Conservation (phyloP, 371 early-diverging fungal species). For the Zopfochytrium polystomum region DNA sequence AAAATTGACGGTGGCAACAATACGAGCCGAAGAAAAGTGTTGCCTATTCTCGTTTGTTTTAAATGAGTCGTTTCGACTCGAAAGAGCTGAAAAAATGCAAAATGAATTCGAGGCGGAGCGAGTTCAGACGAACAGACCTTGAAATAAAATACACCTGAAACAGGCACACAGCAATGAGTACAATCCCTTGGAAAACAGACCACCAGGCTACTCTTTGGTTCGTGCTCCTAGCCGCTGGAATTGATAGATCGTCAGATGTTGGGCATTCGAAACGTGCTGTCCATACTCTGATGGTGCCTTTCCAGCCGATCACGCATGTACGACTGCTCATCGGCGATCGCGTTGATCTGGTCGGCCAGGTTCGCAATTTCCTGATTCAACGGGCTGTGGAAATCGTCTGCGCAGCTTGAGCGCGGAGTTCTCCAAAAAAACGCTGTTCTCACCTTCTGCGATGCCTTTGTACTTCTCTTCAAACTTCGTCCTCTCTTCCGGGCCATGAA, state of each 20-base stretch:
- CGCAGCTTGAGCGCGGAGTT: neutral
- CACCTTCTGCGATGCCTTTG: constrained; percentile 11
- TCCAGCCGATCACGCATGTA: constrained; percentile 34
- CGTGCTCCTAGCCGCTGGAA: constrained; percentile 33
- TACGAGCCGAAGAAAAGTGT: no score
- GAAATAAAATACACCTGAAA: constrained; percentile 25
- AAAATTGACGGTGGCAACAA: no score
- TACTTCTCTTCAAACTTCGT: constrained; percentile 28
- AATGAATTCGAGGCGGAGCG: no score
- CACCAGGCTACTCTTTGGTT: constrained; percentile 31
- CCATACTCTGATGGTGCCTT: constrained; percentile 15
- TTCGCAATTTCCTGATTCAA: constrained; percentile 3
- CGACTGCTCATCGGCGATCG: constrained; percentile 2
- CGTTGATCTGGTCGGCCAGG: neutral
- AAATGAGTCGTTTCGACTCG: no score
- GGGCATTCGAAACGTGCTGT: neutral
- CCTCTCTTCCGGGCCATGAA: constrained; percentile 35
- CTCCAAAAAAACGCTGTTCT: neutral
- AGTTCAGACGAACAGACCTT: no score
- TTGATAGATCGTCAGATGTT: neutral
- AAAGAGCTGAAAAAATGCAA: no score
- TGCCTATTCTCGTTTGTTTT: no score
- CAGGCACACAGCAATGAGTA: constrained; percentile 24
- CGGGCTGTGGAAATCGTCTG: constrained; percentile 17
- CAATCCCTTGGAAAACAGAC: constrained; percentile 27